Evolutionary conservation across 2,329 filamentous ascomycete genomes (phyloP), one percentile per base, ranked within the genome.

Genomic region (Epichloe sylvatica): DNA sequence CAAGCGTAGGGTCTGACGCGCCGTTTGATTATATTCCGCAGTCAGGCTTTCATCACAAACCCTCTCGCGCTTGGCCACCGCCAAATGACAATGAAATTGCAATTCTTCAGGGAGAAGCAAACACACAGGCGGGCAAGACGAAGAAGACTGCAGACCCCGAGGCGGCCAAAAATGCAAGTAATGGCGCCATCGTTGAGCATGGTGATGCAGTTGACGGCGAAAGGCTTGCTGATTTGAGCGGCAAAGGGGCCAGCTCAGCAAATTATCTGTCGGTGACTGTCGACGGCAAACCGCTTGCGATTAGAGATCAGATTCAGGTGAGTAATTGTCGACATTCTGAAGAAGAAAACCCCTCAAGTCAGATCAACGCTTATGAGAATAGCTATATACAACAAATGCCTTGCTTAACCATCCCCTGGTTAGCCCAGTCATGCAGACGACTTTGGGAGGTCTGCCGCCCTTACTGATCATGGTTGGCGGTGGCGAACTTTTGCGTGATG

Each of bases 241-340:
- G 61, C 3, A 44, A 62, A 25, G 55, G 59, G 4, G 50, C 60
- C 5, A 57, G 62, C 12, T 56, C 59, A 1, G 56, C 62, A 4
- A 62, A 63, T 36, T 64, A 67, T 48, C 58, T 94, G 12, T 78
- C 80, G 2, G 75, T 95, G 21, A 73, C 74, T 21, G 75, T 95
- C 34, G 81, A 87, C 54, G 88, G 83, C 8, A 73, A 84, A 58
- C 67, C 76, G 1, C 70, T 94, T 3, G 74, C 82, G 42, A 75
- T 97, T 53, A 89, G 86, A 59, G 90, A 97, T 53, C 92, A 98
- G 63, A 92, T 97, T 40, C 91, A 97, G 66, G 80, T 92, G 57
- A 46, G 68, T 47, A 21, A 2, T 8, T 5, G 6, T 11, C 17
- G 13, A 9, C 21, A 34, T 8, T 17, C 7, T 6, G 19, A 21